A percentile compares a stretch with the other conserved stretches of the same genome.
These are phyloP conservation scores for Lactarius hatsudake DNA, from an alignment of 768 basidiomycete species.

Conservation along the genomic window DNA sequence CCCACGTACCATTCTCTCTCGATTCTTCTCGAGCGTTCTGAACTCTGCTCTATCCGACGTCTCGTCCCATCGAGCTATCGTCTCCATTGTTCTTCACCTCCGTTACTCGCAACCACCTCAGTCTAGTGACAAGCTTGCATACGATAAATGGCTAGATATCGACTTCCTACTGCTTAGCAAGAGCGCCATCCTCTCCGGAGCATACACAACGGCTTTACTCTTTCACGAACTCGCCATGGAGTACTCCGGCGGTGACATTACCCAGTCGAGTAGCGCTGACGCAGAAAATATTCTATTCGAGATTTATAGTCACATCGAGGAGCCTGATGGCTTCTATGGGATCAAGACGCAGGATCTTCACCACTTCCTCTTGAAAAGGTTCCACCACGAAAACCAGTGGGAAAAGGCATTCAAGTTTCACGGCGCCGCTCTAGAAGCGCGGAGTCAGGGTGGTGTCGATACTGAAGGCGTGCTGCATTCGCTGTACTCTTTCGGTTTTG, in stretches of 20 bases:
- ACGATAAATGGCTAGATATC: constrained; percentile 80
- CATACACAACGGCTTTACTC: constrained; percentile 86
- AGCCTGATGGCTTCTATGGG: constrained; percentile 98
- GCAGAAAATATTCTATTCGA: constrained; percentile 79
- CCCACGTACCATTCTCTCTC: constrained; percentile 39
- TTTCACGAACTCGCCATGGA: constrained; percentile 82
- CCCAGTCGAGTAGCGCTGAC: constrained; percentile 32
- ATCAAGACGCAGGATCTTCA: constrained; percentile 78
- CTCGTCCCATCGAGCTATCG: constrained; percentile 53
- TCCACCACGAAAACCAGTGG: constrained; percentile 94
- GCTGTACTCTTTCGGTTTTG: constrained; percentile 87
- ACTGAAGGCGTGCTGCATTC: constrained; percentile 70
- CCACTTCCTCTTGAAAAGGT: constrained; percentile 75
- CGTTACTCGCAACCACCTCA: constrained; percentile 55
- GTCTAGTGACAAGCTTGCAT: constrained; percentile 43
- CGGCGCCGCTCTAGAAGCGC: constrained; percentile 77
- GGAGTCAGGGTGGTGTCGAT: constrained; percentile 40
- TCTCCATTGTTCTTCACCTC: constrained; percentile 77
- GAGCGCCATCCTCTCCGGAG: constrained; percentile 72
- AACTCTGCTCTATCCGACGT: constrained; percentile 37
- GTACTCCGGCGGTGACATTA: constrained; percentile 34
- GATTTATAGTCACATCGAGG: constrained; percentile 93
- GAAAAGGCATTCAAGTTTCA: constrained; percentile 87
- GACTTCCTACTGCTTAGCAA: constrained; percentile 69
- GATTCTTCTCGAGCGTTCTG: constrained; percentile 59